Base-by-base conservation (phyloP, 2,329 filamentous ascomycete genomes). In the Westerdykella aurantiaca region DNA sequence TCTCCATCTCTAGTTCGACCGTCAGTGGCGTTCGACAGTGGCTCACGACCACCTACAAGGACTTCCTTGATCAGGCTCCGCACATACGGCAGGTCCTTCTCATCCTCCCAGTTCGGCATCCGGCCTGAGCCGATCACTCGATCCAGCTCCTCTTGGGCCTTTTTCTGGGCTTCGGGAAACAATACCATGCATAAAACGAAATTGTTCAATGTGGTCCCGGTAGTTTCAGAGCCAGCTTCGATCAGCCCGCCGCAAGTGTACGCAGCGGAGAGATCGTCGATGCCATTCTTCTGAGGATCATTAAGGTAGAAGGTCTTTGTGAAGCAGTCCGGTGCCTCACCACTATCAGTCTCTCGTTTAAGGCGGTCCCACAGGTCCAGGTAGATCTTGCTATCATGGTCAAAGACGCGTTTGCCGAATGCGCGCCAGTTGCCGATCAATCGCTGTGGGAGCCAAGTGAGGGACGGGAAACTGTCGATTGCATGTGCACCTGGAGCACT, bases 281-380 rank as follows among this genome's bases (percentile, higher is more conserved):
- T 66, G 1, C 61, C 61, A 23, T 49, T 52, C 39, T 61, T 60
- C 6, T 51, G 52, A 0, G 62, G 61, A 23, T 60, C 52, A 14
- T 60, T 63, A 1, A 63, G 48, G 25, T 65, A 65, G 37, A 66
- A 67, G 0, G 60, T 61, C 42, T 64, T 65, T 1, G 58, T 63
- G 43, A 66, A 66, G 41, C 61, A 66, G 34, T 62, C 50, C 13
- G 48, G 48, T 3, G 61, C 62, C 0, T 53, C 52, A 1, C 63
- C 61, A 1, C 49, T 48, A 25, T 64, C 55, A 0, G 62, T 57
- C n/a, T 64, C 55, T 4, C 49, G 41, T 37, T 64, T 64, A 1
- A 64, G 44, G 2, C 52, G 38, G 16, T 64, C 55, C 63, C 63
- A 67, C 2, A 65, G 50, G n/a, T 58, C 53, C 1, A 67, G 41